Evolutionary conservation across 2,329 filamentous ascomycete species (phyloP).

Genomic region (Hymenoscyphus occultus): DNA sequence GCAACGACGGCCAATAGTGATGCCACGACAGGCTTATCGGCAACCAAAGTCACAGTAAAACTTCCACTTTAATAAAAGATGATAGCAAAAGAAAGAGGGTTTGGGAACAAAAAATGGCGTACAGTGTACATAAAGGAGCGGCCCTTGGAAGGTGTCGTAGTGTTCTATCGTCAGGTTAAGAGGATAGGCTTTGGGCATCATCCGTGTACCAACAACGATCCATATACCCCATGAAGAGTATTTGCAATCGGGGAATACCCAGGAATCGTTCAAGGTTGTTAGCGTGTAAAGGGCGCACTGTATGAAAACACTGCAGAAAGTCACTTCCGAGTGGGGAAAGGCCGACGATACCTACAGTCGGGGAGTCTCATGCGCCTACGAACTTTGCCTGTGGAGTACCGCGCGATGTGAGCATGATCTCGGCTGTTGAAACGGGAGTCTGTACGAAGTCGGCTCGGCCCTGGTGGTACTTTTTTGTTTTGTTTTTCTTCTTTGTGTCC

Average conservation of each 20-base stretch:
- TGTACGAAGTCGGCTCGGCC: too few species aligned
- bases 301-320: background rate
- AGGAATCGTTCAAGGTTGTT: background rate
- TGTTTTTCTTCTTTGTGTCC: too few species aligned
- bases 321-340: background rate
- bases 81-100: background rate
- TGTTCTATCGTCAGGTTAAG: background rate
- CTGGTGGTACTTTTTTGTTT: too few species aligned
- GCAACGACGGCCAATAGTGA: constrained; percentile 70
- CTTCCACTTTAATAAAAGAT: background rate
- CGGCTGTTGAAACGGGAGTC: too few species aligned
- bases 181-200: background rate
- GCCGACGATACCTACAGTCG: background rate
- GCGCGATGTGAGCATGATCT: too few species aligned
- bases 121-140: constrained; percentile 4
- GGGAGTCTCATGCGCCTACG: too few species aligned
- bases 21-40: constrained; percentile 36
- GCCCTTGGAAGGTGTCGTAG: background rate
- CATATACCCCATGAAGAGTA: constrained; percentile 4
- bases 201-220: constrained; percentile 2
- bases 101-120: background rate
- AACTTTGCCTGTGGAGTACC: too few species aligned
- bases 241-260: background rate
- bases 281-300: background rate
- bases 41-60: constrained; percentile 18